Conservation (phyloP, 2,329 filamentous ascomycete genomes). For the Dryadomyces quercivorus region DNA sequence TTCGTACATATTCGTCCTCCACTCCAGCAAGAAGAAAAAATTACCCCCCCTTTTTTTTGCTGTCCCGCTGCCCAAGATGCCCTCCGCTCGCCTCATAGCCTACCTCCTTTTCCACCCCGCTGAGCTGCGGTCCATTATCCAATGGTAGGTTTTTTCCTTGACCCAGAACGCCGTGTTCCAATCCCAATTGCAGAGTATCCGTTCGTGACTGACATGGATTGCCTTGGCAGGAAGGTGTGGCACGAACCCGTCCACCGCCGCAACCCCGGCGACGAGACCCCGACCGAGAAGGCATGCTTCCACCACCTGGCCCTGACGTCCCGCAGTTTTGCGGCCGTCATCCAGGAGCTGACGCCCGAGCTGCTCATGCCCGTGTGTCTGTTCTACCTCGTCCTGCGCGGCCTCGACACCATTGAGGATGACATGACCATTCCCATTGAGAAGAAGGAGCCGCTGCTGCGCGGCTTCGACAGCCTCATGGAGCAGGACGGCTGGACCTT, state of each 20-base stretch:
- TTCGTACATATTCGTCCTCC: background rate
- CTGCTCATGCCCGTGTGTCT: conserved; percentile 75
- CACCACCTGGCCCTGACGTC: conserved; percentile 76
- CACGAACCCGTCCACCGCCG: conserved; percentile 87
- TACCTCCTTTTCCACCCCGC: conserved; percentile 67
- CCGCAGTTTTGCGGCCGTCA: conserved; percentile 85
- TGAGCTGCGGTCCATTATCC: conserved; percentile 70
- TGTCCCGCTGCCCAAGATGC: conserved; percentile 35
- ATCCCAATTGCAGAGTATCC: background rate
- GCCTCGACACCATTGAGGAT: conserved; percentile 96
- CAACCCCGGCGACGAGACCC: conserved; percentile 61
- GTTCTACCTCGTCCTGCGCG: conserved; percentile 88
- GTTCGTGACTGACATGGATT: background rate
- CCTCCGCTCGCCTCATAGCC: conserved; percentile 36
- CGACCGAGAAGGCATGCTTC: conserved; percentile 72
- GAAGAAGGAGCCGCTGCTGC: conserved; percentile 75
- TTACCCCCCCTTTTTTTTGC: background rate
- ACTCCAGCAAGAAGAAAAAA: background rate
- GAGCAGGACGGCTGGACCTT: conserved; percentile 86
- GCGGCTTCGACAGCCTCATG: conserved; percentile 68
- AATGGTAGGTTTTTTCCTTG: conserved; percentile 54
- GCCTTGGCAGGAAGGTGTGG: conserved; percentile 69
- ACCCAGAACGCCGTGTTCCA: background rate
- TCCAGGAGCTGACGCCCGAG: conserved; percentile 90
- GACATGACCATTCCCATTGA: conserved; percentile 82